Evolutionary conservation across 257 asterid species (phyloP), one percentile per base, ranked within the genome.

Genomic region (Marsdenia floribunda): DNA sequence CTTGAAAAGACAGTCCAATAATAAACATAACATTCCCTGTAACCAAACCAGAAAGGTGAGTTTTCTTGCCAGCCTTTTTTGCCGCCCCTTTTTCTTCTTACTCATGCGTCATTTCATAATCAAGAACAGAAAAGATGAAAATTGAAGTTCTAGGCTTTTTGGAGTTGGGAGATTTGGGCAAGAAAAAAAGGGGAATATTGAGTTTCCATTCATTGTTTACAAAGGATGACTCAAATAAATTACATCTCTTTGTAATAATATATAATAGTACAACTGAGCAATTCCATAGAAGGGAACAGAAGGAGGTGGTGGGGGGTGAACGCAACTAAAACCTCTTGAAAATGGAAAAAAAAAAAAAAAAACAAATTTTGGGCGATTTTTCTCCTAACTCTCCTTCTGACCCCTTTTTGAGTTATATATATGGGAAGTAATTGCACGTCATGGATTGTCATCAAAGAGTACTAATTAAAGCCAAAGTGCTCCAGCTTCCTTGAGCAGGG

Each of bases 391-490:
- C 11, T 26, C 6, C 1, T 18, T 21, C 29, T 10, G 18, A 35
- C 15, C 26, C 16, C 18, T n/a, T 0, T 44, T 75, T 64, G 5
- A 26, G 19, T 35, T 54, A n/a, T 46, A 8, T 5, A 6, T 49
- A 37, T 7, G 18, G 35, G 33, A 24, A 21, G 7, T 6, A 44
- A 44, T 44, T 44, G 33, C 33, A 29, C 33, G 33, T 1, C 33
- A 29, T 29, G 33, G 33, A 29, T 29, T 29, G 33, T 29, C 33
- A 29, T 29, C 33, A 29, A 29, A 29, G 33, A 29, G 33, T 29
- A 29, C 0, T 7, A 12, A 53, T 76, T 49, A 85, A 19, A 85
- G 89, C 89, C 89, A 85, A 33, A 85, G 89, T n/a, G 89, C 89
- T 7, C 89, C 89, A 0, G 89, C 89, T 24, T 81, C 84, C 24